These are phyloP conservation scores for Hortaea werneckii DNA, from an alignment of 2,329 filamentous ascomycete species.

Conservation along the genomic window DNA sequence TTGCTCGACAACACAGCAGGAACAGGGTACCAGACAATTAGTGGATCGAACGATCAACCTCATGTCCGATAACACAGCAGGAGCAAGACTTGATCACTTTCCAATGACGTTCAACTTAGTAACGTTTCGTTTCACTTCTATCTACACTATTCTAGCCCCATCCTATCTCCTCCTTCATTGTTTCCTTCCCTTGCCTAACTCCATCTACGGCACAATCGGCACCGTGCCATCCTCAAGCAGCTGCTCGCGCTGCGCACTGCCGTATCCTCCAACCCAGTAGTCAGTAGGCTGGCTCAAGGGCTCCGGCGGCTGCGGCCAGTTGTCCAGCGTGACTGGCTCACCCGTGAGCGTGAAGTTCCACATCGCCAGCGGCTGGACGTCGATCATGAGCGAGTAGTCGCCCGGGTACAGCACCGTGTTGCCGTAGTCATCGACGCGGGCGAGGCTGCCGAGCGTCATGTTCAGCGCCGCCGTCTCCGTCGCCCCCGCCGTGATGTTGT, in stretches of 20 bases:
- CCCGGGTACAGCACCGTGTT: conserved; percentile 33
- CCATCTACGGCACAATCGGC: neutral
- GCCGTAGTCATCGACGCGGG: conserved; percentile 28
- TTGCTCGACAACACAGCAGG: too few relatives aligned
- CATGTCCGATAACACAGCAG: too few relatives aligned
- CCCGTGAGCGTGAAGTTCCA: conserved; percentile 9
- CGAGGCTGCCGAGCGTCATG: conserved; percentile 29
- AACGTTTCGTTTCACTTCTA: too few relatives aligned
- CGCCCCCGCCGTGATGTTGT: conserved; percentile 8
- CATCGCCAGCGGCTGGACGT: conserved; percentile 29
- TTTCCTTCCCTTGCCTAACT: neutral
- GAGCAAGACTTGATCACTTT: too few relatives aligned
- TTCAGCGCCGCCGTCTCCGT: conserved; percentile 22
- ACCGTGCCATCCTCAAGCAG: neutral
- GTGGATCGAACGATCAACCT: too few relatives aligned
- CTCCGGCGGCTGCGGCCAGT: conserved; percentile 3
- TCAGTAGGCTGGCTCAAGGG: conserved; percentile 1
- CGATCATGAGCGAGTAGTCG: conserved; percentile 31
- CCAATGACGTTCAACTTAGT: too few relatives aligned
- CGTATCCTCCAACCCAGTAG: conserved; percentile 5
- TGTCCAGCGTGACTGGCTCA: conserved; percentile 1
- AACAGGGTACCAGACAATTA: too few relatives aligned
- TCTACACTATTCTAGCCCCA: neutral
- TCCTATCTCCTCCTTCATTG: neutral
- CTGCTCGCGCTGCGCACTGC: neutral